Evolutionary conservation across 2,329 filamentous ascomycete species (phyloP).

Genomic region (Botryotinia narcissicola): DNA sequence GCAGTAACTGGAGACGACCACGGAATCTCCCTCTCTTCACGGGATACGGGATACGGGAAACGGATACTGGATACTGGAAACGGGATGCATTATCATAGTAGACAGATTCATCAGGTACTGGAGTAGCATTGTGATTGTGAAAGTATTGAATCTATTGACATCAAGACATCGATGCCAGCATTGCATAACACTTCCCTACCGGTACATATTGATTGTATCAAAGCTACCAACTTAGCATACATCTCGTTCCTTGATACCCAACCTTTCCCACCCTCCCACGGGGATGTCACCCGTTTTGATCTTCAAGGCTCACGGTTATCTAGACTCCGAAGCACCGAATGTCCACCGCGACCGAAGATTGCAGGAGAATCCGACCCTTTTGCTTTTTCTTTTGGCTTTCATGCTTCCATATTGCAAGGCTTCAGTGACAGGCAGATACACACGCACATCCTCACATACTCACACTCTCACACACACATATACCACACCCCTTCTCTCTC

Average conservation of each 20-base stretch:
- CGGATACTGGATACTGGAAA: too few species aligned
- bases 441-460: too few species aligned
- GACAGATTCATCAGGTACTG: neutral
- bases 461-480: neutral
- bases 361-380: neutral
- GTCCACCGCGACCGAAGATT: neutral
- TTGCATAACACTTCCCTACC: neutral
- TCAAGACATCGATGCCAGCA: neutral
- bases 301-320: neutral
- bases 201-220: too few species aligned
- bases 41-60: neutral
- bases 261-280: neutral
- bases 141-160: neutral
- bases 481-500: neutral
- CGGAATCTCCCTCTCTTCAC: neutral
- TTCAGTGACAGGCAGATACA: too few species aligned
- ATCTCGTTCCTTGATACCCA: slow-evolving; percentile 2
- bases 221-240: neutral
- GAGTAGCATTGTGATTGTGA: neutral
- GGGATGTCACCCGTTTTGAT: neutral
- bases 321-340: neutral
- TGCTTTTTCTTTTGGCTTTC: neutral
- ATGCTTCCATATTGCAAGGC: neutral
- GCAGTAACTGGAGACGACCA: neutral
- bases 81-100: neutral